Base-by-base conservation (phyloP, 228 moss, liverwort and hornwort species). In the Sphagnum fallax region DNA sequence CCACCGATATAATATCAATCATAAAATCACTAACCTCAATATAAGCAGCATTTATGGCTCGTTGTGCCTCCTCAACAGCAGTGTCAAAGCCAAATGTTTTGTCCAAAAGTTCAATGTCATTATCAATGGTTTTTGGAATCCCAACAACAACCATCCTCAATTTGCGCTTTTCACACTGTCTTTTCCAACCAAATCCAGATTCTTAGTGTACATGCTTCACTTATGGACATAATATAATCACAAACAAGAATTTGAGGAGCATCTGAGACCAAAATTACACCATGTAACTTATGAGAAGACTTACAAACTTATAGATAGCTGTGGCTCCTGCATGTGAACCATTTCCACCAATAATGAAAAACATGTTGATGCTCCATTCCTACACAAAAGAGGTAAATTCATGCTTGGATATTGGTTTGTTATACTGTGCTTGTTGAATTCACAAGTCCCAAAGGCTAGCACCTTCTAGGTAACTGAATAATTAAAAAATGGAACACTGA, bases 41-140 rank as follows among this genome's bases (percentile, higher is more conserved):
- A 61, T 89, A 95, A 60, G 92, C 90, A 52, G 87, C 95, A 72
- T 95, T 95, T 59, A 95, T 95, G 52, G 95, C 95, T 9, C 90
- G 90, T 52, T 95, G 92, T 61, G 95, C 95, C 64, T 95, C 92
- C 82, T 95, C 95, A 72, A 95, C 92, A 52, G 92, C 83, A 5
- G 95, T 92, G 67, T 95, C 92, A 71, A 95, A 95, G 62, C 95
- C 95, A 73, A 95, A 95, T 16, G 92, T 92, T 67, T 92, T 95
- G 71, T 95, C 95, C 9, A 95, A 12, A 68, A 95, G 84, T 64
- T 89, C 84, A 51, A 95, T 79, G 68, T 95, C 95, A 51, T 95
- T 95, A 73, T 95, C 95, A 47, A 95, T 92, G 9, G 95, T 95
- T 73, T 95, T 95, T n/a, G 95, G 95, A 60, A 95, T 87, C 49